Evolutionary conservation across 352 stramenopile genomes (phyloP).

Genomic region (Pythium myriotylum): DNA sequence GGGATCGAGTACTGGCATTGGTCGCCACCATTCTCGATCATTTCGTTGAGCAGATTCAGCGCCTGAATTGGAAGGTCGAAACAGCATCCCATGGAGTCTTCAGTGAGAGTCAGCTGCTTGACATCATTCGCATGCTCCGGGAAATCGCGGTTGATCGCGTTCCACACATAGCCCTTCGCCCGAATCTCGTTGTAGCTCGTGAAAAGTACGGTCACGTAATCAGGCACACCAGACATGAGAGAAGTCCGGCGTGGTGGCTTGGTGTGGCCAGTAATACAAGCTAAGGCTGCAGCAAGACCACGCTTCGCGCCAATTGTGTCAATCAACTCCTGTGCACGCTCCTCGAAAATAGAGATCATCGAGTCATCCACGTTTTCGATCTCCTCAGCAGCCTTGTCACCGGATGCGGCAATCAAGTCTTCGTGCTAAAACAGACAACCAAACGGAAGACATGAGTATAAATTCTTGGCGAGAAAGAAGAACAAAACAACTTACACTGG

Average conservation of each 20-base stretch:
- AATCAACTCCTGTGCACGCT: conserved; percentile 68
- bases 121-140: conserved; percentile 78
- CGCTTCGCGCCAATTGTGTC: conserved; percentile 61
- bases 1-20: conserved; percentile 78
- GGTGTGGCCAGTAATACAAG: conserved; percentile 91
- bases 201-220: conserved; percentile 91
- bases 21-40: conserved; percentile 69
- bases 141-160: conserved; percentile 88
- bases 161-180: conserved; percentile 93
- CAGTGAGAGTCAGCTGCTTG: conserved; percentile 90
- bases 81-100: conserved; percentile 87
- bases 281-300: conserved; percentile 79
- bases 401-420: conserved; percentile 89
- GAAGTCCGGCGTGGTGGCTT: conserved; percentile 74
- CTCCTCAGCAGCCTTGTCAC: conserved; percentile 77
- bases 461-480: not conserved
- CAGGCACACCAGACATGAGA: conserved; percentile 88
- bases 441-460: not conserved
- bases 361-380: conserved; percentile 77
- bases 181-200: conserved; percentile 81
- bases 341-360: conserved; percentile 80
- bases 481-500: conserved; percentile 38
- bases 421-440: conserved; percentile 48
- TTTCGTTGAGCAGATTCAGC: conserved; percentile 65
- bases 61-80: conserved; percentile 88